Percentiles rank a stretch among this genome's conserved stretches.
phyloP scores from a whole-genome alignment of 2,329 filamentous ascomycete genomes.

The Monilinia polystroma region DNA sequence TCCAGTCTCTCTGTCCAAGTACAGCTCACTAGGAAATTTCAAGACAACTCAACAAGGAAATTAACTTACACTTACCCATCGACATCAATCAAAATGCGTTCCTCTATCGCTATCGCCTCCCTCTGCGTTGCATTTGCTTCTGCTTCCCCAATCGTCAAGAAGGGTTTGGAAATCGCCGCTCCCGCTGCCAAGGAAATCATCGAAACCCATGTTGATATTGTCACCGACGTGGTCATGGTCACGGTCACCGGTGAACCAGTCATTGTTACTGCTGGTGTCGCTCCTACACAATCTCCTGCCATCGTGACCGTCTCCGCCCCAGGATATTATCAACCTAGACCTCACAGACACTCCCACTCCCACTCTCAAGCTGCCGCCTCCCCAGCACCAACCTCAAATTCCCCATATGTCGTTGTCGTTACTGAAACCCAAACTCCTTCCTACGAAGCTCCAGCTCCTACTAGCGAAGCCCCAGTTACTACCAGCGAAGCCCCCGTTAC shows the following conservation, averaged over 20 bases:
- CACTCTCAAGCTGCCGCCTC: slow-evolving; percentile 15
- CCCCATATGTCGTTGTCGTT: slow-evolving; percentile 12
- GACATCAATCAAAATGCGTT: slow-evolving; percentile 43
- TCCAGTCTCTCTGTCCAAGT: slow-evolving; percentile 24
- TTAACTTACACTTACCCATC: not conserved
- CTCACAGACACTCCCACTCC: slow-evolving; percentile 18
- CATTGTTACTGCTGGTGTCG: slow-evolving; percentile 17
- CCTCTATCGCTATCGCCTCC: slow-evolving; percentile 42
- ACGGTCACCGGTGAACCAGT: slow-evolving; percentile 41
- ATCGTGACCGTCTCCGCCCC: slow-evolving; percentile 18
- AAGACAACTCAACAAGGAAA: slow-evolving; percentile 14
- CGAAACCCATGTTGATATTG: slow-evolving; percentile 32
- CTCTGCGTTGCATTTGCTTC: slow-evolving; percentile 41
- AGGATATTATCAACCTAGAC: slow-evolving; percentile 12
- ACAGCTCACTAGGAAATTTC: slow-evolving; percentile 24
- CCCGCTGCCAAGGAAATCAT: not conserved
- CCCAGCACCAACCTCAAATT: slow-evolving; percentile 18
- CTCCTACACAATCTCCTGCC: not conserved
- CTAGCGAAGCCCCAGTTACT: not conserved
- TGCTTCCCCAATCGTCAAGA: slow-evolving; percentile 40
- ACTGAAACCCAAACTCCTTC: slow-evolving; percentile 16
- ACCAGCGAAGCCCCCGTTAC: not conserved
- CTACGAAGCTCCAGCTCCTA: slow-evolving; percentile 1
- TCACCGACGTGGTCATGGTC: slow-evolving; percentile 42
- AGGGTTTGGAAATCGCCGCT: slow-evolving; percentile 21